These are phyloP conservation scores for Rosa multiflora DNA, from an alignment of 306 rosid species.

Conservation along the genomic window DNA sequence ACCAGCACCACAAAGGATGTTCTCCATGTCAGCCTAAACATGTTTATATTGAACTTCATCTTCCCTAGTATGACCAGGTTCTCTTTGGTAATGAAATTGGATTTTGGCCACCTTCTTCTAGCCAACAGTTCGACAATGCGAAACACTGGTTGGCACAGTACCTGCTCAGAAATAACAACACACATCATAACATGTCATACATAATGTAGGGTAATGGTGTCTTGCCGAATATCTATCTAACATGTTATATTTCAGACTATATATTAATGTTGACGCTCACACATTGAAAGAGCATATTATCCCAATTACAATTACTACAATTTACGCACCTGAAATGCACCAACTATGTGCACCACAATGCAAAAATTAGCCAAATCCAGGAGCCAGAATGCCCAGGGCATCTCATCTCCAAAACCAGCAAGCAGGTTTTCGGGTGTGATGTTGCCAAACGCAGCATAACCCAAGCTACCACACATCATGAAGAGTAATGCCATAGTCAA, in stretches of 20 bases:
- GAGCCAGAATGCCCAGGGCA: slow-evolving; percentile 50
- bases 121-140: slow-evolving; percentile 42
- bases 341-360: slow-evolving; percentile 62
- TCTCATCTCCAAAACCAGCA: slow-evolving; percentile 55
- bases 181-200: not conserved
- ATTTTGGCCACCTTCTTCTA: slow-evolving; percentile 36
- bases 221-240: too few species aligned
- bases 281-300: not conserved
- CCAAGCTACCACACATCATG: slow-evolving; percentile 46
- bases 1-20: slow-evolving; percentile 27
- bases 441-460: slow-evolving; percentile 73
- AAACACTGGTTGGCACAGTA: slow-evolving; percentile 44
- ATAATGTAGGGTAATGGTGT: too few species aligned
- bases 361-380: slow-evolving; percentile 53
- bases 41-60: slow-evolving; percentile 31
- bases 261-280: not conserved
- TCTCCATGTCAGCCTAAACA: slow-evolving; percentile 60
- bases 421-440: slow-evolving; percentile 62
- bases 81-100: slow-evolving; percentile 39
- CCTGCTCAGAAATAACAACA: slow-evolving; percentile 22
- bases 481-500: slow-evolving; percentile 53
- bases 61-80: slow-evolving; percentile 26
- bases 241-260: not conserved
- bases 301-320: not conserved
- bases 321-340: slow-evolving; percentile 63